Percentiles rank a stretch among this genome's conserved stretches.
Evolutionary conservation across 2,329 filamentous ascomycete species (phyloP).

Genomic region (Ophiocordyceps robertsii): DNA sequence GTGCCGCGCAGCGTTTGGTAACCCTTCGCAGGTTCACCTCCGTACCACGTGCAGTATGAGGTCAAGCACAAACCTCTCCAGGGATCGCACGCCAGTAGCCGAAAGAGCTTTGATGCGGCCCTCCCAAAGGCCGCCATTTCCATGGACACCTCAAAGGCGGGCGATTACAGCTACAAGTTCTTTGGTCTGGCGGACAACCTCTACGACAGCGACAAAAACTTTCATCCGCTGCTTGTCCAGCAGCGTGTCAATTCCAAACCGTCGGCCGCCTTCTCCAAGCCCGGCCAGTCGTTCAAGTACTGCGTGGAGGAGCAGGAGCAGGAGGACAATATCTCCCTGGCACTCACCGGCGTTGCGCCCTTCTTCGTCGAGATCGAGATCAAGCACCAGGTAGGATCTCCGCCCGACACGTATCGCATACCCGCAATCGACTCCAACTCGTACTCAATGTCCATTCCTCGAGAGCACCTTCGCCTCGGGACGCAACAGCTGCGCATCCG

Average conservation of each 20-base stretch:
- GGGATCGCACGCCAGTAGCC: conserved; percentile 50
- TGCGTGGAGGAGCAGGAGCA: conserved; percentile 73
- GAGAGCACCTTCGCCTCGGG: conserved; percentile 74
- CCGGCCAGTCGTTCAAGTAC: conserved; percentile 89
- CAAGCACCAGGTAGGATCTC: conserved; percentile 72
- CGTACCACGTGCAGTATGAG: conserved; percentile 73
- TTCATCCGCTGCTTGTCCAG: conserved; percentile 54
- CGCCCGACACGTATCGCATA: conserved; percentile 70
- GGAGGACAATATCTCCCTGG: conserved; percentile 80
- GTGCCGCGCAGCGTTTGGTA: conserved; percentile 11
- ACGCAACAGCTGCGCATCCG: conserved; percentile 80
- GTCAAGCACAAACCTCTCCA: conserved; percentile 57
- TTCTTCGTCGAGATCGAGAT: conserved; percentile 89
- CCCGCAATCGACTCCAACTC: conserved; percentile 62
- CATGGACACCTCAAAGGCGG: conserved; percentile 75
- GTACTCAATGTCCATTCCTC: conserved; percentile 74
- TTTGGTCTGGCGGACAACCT: conserved; percentile 70
- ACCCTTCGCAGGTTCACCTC: conserved; percentile 48
- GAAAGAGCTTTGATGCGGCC: conserved; percentile 64
- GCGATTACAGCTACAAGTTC: conserved; percentile 78
- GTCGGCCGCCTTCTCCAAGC: conserved; percentile 66
- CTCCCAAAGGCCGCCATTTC: conserved; percentile 64
- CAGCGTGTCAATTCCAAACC: conserved; percentile 80
- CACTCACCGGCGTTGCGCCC: conserved; percentile 68
- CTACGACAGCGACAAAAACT: conserved; percentile 62